Percentiles rank a stretch among this genome's conserved stretches.
These are phyloP conservation scores for Solanum chilense DNA, from an alignment of 257 asterid species.

Conservation along the genomic window DNA sequence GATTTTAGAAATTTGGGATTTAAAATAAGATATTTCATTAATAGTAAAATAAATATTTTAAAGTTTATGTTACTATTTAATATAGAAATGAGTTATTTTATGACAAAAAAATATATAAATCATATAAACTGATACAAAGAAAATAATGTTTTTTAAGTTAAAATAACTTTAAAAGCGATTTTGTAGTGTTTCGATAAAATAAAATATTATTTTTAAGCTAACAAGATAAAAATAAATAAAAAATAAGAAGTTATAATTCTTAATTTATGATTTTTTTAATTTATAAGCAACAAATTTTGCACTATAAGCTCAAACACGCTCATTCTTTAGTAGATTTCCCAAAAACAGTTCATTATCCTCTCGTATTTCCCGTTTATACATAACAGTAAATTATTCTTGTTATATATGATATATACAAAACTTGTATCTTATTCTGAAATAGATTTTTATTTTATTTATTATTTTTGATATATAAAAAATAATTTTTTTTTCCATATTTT, in stretches of 20 bases:
- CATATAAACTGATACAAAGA: accelerated
- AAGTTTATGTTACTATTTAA: too few species aligned
- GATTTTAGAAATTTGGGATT: too few species aligned
- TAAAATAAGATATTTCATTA: not conserved
- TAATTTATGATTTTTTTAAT: not conserved
- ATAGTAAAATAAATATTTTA: not conserved
- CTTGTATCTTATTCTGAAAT: too few species aligned
- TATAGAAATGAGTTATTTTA: too few species aligned
- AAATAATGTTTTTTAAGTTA: not conserved
- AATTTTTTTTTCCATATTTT: too few species aligned
- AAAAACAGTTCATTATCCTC: not conserved
- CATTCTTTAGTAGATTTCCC: not conserved
- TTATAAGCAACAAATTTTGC: too few species aligned
- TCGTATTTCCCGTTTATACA: not conserved
- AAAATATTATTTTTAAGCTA: too few species aligned
- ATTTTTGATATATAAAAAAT: too few species aligned
- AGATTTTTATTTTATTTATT: too few species aligned
- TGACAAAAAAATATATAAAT: too few species aligned
- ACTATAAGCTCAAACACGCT: not conserved
- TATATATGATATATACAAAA: not conserved
- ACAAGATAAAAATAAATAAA: too few species aligned
- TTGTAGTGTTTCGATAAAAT: not conserved
- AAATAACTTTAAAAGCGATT: too few species aligned
- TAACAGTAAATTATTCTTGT: not conserved
- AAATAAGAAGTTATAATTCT: not conserved